These are phyloP conservation scores for Trichoderma breve DNA, from an alignment of 2,329 filamentous ascomycete species.

Conservation along the genomic window DNA sequence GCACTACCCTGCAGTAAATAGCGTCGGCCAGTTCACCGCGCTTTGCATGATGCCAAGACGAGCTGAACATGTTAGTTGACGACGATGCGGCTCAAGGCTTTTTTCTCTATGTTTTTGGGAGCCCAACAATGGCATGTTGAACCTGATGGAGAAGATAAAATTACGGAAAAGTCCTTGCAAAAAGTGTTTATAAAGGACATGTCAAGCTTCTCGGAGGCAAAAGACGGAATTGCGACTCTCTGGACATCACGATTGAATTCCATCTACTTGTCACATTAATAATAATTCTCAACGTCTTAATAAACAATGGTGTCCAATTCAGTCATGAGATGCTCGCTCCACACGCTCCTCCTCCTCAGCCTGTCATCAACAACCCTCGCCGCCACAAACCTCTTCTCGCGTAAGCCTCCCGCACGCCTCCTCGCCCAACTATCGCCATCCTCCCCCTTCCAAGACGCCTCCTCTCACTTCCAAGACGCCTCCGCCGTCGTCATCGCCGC, in stretches of 20 bases:
- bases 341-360: background rate
- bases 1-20: background rate
- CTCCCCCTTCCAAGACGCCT: background rate
- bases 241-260: background rate
- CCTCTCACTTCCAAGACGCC: background rate
- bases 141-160: background rate
- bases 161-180: background rate
- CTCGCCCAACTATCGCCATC: background rate
- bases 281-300: background rate
- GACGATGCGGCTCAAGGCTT: background rate
- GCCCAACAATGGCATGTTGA: background rate
- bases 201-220: background rate
- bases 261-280: background rate
- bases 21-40: background rate
- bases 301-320: background rate
- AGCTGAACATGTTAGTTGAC: background rate
- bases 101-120: background rate
- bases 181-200: background rate
- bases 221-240: background rate
- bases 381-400: constrained; percentile 1
- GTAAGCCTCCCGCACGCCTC: constrained; percentile 9
- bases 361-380: background rate
- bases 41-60: constrained; percentile 1
- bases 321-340: background rate
- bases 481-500: background rate